These are phyloP conservation scores for Euphrasia arctica DNA, from an alignment of 305 asterid species.

Conservation along the genomic window DNA sequence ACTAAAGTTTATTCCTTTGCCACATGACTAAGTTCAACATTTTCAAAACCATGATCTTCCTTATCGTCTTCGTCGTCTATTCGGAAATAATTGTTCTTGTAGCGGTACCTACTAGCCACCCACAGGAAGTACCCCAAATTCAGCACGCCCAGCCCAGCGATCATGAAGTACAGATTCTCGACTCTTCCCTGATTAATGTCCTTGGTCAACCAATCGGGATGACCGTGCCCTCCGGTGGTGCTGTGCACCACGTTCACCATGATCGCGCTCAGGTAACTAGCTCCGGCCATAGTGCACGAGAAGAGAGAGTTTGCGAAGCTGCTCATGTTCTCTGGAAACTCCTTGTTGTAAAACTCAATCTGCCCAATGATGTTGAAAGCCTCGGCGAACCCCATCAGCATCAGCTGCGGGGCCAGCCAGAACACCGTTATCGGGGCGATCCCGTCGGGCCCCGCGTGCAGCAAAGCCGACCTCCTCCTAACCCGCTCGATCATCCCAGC, in stretches of 20 bases:
- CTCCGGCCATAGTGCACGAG: conserved; percentile 60
- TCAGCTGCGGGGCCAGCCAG: conserved; percentile 85
- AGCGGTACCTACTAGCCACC: conserved; percentile 50
- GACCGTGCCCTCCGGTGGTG: conserved; percentile 48
- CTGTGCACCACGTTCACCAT: conserved; percentile 66
- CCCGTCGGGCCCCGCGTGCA: conserved; percentile 35
- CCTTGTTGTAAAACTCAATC: conserved; percentile 80
- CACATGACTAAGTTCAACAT: conserved; percentile 41
- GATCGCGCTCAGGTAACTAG: conserved; percentile 52
- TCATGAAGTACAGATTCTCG: conserved; percentile 59
- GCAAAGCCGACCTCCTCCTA: conserved; percentile 42
- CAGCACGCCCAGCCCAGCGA: conserved; percentile 66
- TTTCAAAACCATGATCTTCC: conserved; percentile 23
- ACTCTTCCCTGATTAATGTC: conserved; percentile 58
- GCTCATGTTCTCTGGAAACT: conserved; percentile 78
- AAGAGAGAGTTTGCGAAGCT: conserved; percentile 83
- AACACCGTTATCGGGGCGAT: conserved; percentile 56
- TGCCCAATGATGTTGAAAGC: conserved; percentile 86
- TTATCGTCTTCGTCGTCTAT: conserved; percentile 47
- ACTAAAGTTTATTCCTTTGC: conserved; percentile 27
- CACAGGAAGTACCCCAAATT: conserved; percentile 54
- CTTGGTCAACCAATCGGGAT: conserved; percentile 72
- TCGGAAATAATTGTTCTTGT: conserved; percentile 41
- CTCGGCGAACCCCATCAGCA: conserved; percentile 86
- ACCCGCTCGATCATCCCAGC: conserved; percentile 55